Percentiles rank a stretch among this genome's conserved stretches.
Evolutionary conservation across 2,329 filamentous ascomycete genomes (phyloP).

Genomic region (Colletotrichum shisoi): DNA sequence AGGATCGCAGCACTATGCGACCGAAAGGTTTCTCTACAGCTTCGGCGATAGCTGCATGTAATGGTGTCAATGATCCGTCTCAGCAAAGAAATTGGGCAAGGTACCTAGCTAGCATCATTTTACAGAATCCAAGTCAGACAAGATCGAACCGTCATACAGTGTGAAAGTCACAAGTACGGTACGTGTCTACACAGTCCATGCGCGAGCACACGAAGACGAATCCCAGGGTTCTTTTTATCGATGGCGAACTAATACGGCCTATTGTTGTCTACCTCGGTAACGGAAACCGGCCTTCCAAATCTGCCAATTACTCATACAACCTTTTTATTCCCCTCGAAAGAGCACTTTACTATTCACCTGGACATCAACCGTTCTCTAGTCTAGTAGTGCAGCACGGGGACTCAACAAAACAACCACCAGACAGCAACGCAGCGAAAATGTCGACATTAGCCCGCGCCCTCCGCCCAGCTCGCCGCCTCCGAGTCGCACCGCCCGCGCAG

Average conservation of each 20-base stretch:
- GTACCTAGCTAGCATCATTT: too few species aligned
- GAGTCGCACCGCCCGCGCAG: constrained; percentile 37
- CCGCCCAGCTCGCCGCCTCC: constrained; percentile 40
- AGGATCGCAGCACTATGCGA: too few species aligned
- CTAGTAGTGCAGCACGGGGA: not conserved
- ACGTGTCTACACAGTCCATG: not conserved
- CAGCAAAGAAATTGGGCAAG: too few species aligned
- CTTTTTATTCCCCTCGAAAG: not conserved
- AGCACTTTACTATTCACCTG: not conserved
- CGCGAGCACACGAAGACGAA: not conserved
- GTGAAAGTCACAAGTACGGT: not conserved
- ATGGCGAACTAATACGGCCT: not conserved
- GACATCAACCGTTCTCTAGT: not conserved
- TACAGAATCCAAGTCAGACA: too few species aligned
- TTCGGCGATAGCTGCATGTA: too few species aligned
- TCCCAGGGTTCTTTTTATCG: not conserved
- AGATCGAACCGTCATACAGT: not conserved
- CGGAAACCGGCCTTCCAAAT: not conserved
- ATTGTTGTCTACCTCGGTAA: constrained; percentile 18
- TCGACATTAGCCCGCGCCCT: constrained; percentile 38
- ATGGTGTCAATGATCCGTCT: too few species aligned
- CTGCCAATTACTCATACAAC: not conserved
- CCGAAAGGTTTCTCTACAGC: too few species aligned
- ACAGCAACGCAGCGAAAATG: constrained; percentile 13
- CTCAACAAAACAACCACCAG: not conserved